Percentiles rank a stretch among this genome's conserved stretches.
These are phyloP conservation scores for Talaromyces verruculosus DNA, from an alignment of 2,329 filamentous ascomycete genomes.

Conservation along the genomic window DNA sequence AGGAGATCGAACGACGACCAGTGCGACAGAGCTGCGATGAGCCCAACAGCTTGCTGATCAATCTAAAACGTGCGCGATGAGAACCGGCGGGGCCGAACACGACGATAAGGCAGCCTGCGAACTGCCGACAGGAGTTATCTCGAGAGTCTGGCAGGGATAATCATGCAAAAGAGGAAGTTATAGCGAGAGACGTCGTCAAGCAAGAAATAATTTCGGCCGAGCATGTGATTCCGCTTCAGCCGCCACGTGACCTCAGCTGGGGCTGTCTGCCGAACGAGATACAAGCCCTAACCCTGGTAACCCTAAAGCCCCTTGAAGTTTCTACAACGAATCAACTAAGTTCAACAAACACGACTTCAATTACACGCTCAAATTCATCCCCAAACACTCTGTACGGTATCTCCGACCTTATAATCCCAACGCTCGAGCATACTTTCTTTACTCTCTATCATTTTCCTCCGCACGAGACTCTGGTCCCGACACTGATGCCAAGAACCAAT, in stretches of 20 bases:
- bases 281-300: not conserved
- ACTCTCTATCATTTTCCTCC: slow-evolving; percentile 9
- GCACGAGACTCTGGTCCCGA: slow-evolving; percentile 12
- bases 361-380: not conserved
- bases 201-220: slow-evolving; percentile 3
- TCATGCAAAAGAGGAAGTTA: not conserved
- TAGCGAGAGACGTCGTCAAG: not conserved
- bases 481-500: slow-evolving; percentile 20
- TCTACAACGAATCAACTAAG: not conserved
- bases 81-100: not conserved
- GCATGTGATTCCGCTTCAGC: slow-evolving; percentile 5
- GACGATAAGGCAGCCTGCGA: not conserved
- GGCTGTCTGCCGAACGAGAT: not conserved
- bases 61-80: not conserved
- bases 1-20: not conserved
- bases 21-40: not conserved
- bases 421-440: slow-evolving; percentile 5
- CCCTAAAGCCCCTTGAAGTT: not conserved
- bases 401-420: slow-evolving; percentile 14
- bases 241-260: slow-evolving; percentile 1
- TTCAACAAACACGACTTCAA: not conserved
- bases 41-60: not conserved
- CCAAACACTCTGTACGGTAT: slow-evolving; percentile 20
- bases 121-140: not conserved
- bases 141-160: not conserved